phyloP scores from a whole-genome alignment of 331 rosid genomes.

The Rosa hybrid region DNA sequence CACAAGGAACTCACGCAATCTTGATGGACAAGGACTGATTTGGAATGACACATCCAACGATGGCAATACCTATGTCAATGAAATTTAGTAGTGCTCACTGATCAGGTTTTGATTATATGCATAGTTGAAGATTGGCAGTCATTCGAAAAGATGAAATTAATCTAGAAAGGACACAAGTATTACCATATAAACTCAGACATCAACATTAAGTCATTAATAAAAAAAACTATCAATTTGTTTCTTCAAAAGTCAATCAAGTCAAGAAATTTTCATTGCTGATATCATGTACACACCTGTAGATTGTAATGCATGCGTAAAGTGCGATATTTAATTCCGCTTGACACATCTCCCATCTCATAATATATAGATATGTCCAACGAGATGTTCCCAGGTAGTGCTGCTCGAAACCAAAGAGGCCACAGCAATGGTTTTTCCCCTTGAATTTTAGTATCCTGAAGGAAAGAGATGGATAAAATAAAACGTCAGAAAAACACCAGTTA shows the following conservation, averaged over 20 bases:
- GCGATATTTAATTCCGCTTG: constrained; percentile 78
- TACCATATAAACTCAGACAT: background rate
- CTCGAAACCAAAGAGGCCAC: constrained; percentile 99
- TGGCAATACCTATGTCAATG: constrained; percentile 65
- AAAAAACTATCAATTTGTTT: background rate
- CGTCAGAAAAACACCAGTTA: constrained; percentile 16
- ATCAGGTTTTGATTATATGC: constrained; percentile 11
- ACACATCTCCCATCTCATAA: constrained; percentile 78
- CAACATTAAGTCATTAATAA: background rate
- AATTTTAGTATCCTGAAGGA: constrained; percentile 63
- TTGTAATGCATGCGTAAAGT: constrained; percentile 79
- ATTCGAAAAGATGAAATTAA: background rate
- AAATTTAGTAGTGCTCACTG: constrained; percentile 30
- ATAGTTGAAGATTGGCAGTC: background rate
- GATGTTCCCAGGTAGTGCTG: constrained; percentile 87
- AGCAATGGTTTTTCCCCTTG: constrained; percentile 63
- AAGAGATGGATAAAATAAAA: constrained; percentile 20
- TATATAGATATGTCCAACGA: constrained; percentile 77
- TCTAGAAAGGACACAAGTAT: background rate
- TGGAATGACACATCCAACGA: constrained; percentile 87
- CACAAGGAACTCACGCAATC: constrained; percentile 83
- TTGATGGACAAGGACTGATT: constrained; percentile 82
- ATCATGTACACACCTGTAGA: constrained; percentile 65
- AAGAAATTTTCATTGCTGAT: constrained; percentile 22
- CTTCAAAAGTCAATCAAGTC: constrained; percentile 16